Base-by-base conservation (phyloP, 352 stramenopile species). In the Globisporangium acanthophoron region DNA sequence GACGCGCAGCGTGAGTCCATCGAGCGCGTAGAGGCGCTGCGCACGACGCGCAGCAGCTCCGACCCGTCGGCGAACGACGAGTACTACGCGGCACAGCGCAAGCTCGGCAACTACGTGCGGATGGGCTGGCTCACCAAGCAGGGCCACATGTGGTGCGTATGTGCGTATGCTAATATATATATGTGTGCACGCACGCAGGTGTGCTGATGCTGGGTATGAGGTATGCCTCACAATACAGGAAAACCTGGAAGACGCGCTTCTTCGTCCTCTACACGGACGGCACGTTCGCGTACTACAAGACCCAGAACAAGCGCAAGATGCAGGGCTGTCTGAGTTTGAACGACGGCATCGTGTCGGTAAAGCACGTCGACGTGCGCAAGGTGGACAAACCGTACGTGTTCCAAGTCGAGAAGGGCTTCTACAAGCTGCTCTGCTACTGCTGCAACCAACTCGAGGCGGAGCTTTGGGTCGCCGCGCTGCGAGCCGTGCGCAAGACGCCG, bases 71-170 rank as follows among this genome's bases (percentile, higher is more conserved):
- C 81, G 54, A 88, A 92, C 56, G 76, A 88, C 54, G 67, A 74
- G 1, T 87, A 86, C 57, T 92, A 90, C 58, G 72, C 78, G 13
- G 66, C 73, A 24, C 76, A 89, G 66, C 44, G 81, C 40, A 77
- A 88, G 52, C 68, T 74, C 18, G 82, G 82, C 44, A 86, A 90
- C 39, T 93, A 84, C 33, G 78, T 93, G 45, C 82, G 82, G 57
- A 90, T 88, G 76, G 84, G 81, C 4, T 93, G 84, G 84, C 80
- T 93, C 56, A 91, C 70, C 8, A 93, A 93, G 65, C 81, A 93
- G 40, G 84, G 84, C 0, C 84, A 93, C 69, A 72, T 90, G 58
- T 91, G 84, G 83, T 85, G 61, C 29, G 67, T 65, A 65, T 62
- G 15, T 40, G n/a, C n/a, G 0, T 27, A 27, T 27, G 24, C 24